Percentiles rank a stretch among this genome's conserved stretches.
phyloP scores from a whole-genome alignment of 768 basidiomycete genomes.

The Tubosaeta sp. region DNA sequence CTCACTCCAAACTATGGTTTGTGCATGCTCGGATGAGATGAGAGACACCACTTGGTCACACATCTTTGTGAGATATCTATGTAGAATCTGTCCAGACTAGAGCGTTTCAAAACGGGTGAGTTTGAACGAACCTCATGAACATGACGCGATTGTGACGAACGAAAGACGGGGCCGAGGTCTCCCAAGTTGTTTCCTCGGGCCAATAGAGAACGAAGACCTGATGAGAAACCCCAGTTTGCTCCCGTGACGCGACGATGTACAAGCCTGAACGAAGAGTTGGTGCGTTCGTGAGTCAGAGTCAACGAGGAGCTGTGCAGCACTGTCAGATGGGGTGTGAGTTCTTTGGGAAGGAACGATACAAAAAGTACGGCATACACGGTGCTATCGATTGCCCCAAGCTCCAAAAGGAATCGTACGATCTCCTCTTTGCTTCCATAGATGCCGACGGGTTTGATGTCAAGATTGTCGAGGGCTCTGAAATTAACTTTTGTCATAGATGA shows the following conservation, averaged over 20 bases:
- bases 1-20: slow-evolving; percentile 42
- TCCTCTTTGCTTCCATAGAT: slow-evolving; percentile 53
- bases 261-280: slow-evolving; percentile 20
- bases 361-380: slow-evolving; percentile 44
- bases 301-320: slow-evolving; percentile 10
- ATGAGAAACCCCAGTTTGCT: slow-evolving; percentile 2
- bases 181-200: slow-evolving; percentile 60
- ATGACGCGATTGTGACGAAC: slow-evolving; percentile 51
- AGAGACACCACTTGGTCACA: slow-evolving; percentile 44
- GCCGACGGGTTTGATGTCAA: slow-evolving; percentile 46
- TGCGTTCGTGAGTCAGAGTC: slow-evolving; percentile 4
- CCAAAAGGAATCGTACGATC: slow-evolving; percentile 42
- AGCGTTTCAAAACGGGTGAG: neutral
- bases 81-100: neutral
- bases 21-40: slow-evolving; percentile 32
- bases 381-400: slow-evolving; percentile 35
- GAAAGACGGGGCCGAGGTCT: too few relatives aligned
- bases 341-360: too few relatives aligned
- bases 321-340: too few relatives aligned
- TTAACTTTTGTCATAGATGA: slow-evolving; percentile 49
- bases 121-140: slow-evolving; percentile 49
- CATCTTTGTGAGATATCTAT: slow-evolving; percentile 57
- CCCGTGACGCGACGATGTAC: slow-evolving; percentile 12
- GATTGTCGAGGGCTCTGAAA: slow-evolving; percentile 4
- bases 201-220: slow-evolving; percentile 52